phyloP scores from a whole-genome alignment of 192 early-diverging fungal species.

The Phlyctochytrium arcticum region DNA sequence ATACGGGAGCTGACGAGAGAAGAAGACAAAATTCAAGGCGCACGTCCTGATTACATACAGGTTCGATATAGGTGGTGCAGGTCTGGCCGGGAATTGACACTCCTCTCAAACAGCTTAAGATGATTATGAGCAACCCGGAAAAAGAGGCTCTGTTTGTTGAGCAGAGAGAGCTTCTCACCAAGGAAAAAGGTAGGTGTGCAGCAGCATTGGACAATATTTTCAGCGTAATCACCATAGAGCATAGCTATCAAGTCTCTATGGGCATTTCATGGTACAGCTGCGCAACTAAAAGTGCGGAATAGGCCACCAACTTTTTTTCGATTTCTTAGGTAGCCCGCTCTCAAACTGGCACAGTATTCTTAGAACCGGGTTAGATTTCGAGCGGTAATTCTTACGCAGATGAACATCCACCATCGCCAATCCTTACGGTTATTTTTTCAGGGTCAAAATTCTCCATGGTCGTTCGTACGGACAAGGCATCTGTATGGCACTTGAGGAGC shows the following conservation, averaged over 20 bases:
- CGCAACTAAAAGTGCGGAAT: conserved; percentile 3
- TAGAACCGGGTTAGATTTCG: conserved; percentile 34
- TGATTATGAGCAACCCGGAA: conserved; percentile 46
- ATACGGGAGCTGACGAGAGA: conserved; percentile 24
- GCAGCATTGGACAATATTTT: neutral
- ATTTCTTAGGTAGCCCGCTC: conserved; percentile 20
- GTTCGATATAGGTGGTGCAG: neutral
- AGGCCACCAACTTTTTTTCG: neutral
- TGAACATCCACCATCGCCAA: neutral
- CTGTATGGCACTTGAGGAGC: conserved; percentile 4
- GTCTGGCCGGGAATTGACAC: neutral
- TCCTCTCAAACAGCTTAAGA: conserved; percentile 23
- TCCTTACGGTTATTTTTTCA: neutral
- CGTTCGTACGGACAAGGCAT: conserved; percentile 44
- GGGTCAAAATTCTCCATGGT: conserved; percentile 34
- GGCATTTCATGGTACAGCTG: conserved; percentile 30
- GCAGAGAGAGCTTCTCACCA: conserved; percentile 4
- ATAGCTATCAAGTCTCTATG: conserved; percentile 20
- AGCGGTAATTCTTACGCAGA: conserved; percentile 4
- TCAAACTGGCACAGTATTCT: conserved; percentile 47
- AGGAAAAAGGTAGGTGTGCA: neutral
- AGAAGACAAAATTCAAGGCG: conserved; percentile 22
- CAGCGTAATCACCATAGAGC: no score
- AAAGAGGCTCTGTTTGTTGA: conserved; percentile 34
- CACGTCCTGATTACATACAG: conserved; percentile 33